Evolutionary conservation across 495 filamentous ascomycete genomes (phyloP).

Genomic region (Rhizodiscina lignyota): DNA sequence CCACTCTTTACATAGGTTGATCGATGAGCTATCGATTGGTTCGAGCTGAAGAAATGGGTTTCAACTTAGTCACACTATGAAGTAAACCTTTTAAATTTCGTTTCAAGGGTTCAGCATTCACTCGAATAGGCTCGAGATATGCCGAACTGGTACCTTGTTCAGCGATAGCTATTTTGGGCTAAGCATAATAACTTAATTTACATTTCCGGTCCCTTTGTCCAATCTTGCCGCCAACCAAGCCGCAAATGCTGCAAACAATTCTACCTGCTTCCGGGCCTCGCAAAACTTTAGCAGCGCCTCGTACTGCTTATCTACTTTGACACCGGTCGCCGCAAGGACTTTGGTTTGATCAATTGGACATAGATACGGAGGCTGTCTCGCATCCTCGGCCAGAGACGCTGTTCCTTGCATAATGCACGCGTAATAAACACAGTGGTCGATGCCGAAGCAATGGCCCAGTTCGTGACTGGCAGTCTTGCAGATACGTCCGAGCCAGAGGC

Average conservation of each 20-base stretch:
- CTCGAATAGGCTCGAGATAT: no score
- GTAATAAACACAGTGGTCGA: conserved; percentile 52
- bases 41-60: no score
- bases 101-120: no score
- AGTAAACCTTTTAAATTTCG: no score
- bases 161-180: no score
- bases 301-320: conserved; percentile 25
- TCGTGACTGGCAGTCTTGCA: conserved; percentile 45
- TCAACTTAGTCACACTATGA: no score
- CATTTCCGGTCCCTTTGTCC: no score
- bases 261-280: conserved; percentile 8
- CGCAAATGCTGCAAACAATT: conserved; percentile 9
- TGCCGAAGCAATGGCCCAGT: conserved; percentile 47
- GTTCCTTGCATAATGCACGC: conserved; percentile 55
- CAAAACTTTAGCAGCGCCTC: conserved; percentile 28
- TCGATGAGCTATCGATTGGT: no score
- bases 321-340: conserved; percentile 25
- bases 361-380: conserved; percentile 47
- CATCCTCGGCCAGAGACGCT: conserved; percentile 41
- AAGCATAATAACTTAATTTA: no score
- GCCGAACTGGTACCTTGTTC: no score
- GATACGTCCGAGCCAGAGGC: conserved; percentile 38
- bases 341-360: conserved; percentile 48
- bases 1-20: no score
- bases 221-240: conserved; percentile 8